These are phyloP conservation scores for Aspergillus haitiensis DNA, from an alignment of 495 filamentous ascomycete species.

Conservation along the genomic window DNA sequence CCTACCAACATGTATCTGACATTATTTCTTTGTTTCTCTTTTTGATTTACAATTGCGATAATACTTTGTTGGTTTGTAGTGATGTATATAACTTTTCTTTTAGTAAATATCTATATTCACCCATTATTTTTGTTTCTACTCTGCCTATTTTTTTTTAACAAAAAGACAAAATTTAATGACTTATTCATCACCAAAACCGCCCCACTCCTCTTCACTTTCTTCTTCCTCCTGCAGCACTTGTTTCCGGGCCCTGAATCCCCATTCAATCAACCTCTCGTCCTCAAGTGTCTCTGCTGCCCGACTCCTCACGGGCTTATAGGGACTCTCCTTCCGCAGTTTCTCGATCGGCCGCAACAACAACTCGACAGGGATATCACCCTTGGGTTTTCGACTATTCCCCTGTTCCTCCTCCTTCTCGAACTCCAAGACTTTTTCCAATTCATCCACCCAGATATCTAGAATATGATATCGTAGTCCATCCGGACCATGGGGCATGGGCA, in stretches of 20 bases:
- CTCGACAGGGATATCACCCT: conserved; percentile 48
- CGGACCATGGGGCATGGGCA: conserved; percentile 55
- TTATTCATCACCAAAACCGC: conserved; percentile 66
- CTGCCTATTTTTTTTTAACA: no score
- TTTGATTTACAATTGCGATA: no score
- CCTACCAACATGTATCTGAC: no score
- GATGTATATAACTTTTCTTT: no score
- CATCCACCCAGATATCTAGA: conserved; percentile 88
- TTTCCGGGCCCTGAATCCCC: conserved; percentile 49
- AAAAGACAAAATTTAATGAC: no score
- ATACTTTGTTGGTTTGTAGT: no score
- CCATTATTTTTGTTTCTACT: neutral
- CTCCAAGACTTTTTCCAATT: conserved; percentile 67
- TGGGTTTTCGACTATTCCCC: conserved; percentile 35
- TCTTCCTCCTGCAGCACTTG: conserved; percentile 39
- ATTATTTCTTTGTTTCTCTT: no score
- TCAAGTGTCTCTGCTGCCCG: conserved; percentile 69
- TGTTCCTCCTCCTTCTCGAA: conserved; percentile 43
- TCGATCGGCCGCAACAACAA: conserved; percentile 60
- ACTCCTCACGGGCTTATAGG: conserved; percentile 69
- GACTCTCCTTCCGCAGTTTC: conserved; percentile 54
- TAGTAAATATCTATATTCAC: neutral
- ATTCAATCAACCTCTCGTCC: conserved; percentile 70
- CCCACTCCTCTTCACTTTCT: conserved; percentile 63
- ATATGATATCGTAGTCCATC: conserved; percentile 87